phyloP scores from a whole-genome alignment of 768 basidiomycete genomes.

The Harrya chromipes region DNA sequence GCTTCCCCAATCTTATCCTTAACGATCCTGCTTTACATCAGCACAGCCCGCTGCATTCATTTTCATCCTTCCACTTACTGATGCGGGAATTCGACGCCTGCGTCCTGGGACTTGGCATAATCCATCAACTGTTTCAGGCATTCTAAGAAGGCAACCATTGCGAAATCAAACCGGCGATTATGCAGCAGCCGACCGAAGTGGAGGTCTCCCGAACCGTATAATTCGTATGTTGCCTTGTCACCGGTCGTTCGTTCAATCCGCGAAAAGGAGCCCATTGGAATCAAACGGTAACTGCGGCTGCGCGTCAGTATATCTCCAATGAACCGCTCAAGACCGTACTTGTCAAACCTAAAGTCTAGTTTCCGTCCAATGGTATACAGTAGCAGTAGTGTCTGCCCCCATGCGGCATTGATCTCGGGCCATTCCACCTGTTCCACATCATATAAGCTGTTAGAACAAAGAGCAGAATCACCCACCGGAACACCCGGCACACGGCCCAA shows the following conservation, averaged over 20 bases:
- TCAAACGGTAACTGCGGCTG: conserved; percentile 69
- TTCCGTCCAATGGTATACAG: conserved; percentile 90
- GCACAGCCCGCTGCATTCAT: background rate
- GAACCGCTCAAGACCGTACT: conserved; percentile 44
- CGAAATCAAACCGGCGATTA: conserved; percentile 93
- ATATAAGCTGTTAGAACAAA: conserved; percentile 7
- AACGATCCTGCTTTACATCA: conserved; percentile 52
- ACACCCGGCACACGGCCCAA: conserved; percentile 84
- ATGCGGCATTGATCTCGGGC: conserved; percentile 98
- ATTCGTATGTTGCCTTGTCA: conserved; percentile 83
- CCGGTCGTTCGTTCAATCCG: conserved; percentile 81
- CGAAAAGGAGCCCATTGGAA: conserved; percentile 95
- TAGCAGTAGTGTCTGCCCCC: conserved; percentile 93
- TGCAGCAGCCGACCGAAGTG: conserved; percentile 86
- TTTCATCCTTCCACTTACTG: conserved; percentile 55
- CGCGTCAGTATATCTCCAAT: conserved; percentile 9
- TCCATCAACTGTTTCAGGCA: conserved; percentile 92
- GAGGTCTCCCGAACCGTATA: conserved; percentile 93
- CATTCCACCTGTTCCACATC: conserved; percentile 76
- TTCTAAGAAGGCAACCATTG: conserved; percentile 95
- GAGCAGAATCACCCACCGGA: conserved; percentile 48
- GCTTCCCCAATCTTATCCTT: conserved; percentile 97
- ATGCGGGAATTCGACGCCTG: conserved; percentile 76
- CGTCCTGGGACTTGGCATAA: conserved; percentile 71
- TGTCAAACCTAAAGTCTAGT: conserved; percentile 83